Percentiles rank a stretch among this genome's conserved stretches.
Conservation (phyloP, 352 stramenopile species). For the Globisporangium acanthophoron region DNA sequence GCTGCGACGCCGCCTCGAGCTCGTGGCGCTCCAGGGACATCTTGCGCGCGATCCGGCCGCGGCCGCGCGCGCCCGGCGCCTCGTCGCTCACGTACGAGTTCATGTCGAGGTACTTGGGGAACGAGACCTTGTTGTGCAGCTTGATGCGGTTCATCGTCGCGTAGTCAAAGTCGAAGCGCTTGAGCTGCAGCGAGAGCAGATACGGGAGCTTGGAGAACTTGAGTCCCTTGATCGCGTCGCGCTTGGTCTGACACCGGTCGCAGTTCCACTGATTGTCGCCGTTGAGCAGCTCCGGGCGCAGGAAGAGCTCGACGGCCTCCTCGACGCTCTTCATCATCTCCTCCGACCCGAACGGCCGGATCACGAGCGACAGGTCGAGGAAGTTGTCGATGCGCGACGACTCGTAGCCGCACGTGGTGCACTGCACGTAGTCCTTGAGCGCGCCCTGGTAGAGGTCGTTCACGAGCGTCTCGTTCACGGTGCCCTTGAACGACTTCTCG, state of each 20-base stretch:
- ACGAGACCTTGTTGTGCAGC: constrained; percentile 82
- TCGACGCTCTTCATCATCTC: constrained; percentile 83
- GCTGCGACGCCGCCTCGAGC: constrained; percentile 26
- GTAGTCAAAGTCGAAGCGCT: constrained; percentile 92
- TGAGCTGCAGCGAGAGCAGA: constrained; percentile 87
- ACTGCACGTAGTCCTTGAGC: constrained; percentile 89
- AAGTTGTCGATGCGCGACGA: constrained; percentile 85
- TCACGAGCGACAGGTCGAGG: constrained; percentile 87
- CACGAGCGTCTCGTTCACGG: constrained; percentile 81
- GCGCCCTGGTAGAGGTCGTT: constrained; percentile 83
- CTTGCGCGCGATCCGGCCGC: constrained; percentile 70
- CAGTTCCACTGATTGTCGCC: constrained; percentile 90
- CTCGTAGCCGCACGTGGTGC: constrained; percentile 77
- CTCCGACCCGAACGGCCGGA: constrained; percentile 81
- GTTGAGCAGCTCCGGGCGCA: constrained; percentile 82
- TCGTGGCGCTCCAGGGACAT: constrained; percentile 85
- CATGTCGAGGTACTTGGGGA: constrained; percentile 88
- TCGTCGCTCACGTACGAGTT: constrained; percentile 80
- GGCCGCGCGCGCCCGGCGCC: constrained; percentile 23
- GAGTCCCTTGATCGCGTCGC: constrained; percentile 87
- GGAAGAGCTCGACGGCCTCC: constrained; percentile 85
- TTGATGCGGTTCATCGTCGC: constrained; percentile 86
- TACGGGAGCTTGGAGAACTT: constrained; percentile 88
- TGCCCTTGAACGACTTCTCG: constrained; percentile 84
- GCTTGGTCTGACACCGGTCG: constrained; percentile 75